A percentile compares a stretch with the other conserved stretches of the same genome.
Evolutionary conservation across 805 yeast genomes (phyloP).

Genomic region (Monosporozyma aquatica): DNA sequence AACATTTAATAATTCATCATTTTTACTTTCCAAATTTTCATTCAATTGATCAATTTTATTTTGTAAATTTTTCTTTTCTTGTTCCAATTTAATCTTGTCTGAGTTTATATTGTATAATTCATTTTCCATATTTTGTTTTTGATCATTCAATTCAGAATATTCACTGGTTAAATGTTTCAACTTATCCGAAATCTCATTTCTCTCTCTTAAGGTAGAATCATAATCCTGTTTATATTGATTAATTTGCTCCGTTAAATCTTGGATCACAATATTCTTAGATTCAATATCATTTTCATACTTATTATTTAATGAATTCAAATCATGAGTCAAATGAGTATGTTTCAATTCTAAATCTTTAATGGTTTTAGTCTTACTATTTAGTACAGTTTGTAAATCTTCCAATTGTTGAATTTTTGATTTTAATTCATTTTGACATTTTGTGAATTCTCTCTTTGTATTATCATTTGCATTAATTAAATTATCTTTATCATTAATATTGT

Average conservation of each 20-base stretch:
- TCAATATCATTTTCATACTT: neutral
- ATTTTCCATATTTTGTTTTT: too few relatives aligned
- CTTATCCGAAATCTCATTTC: too few relatives aligned
- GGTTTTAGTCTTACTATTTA: neutral
- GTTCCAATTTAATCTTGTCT: slow-evolving; percentile 8
- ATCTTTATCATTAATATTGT: neutral
- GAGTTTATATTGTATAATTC: too few relatives aligned
- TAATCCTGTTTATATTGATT: too few relatives aligned
- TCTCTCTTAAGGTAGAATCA: too few relatives aligned
- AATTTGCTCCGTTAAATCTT: slow-evolving; percentile 2
- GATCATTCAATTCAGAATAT: too few relatives aligned
- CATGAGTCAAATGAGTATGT: neutral
- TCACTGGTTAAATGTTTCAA: too few relatives aligned
- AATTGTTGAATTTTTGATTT: neutral
- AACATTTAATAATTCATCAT: too few relatives aligned
- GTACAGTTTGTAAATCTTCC: neutral
- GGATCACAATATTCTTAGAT: neutral
- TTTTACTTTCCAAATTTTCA: neutral
- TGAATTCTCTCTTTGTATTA: neutral
- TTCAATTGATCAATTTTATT: slow-evolving; percentile 1
- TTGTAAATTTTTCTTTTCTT: neutral
- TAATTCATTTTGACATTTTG: neutral
- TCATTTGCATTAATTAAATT: neutral
- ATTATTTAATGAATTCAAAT: neutral
- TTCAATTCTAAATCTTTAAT: neutral